Conservation (phyloP, 192 early-diverging fungal genomes). For the Oehlia diaphana region DNA sequence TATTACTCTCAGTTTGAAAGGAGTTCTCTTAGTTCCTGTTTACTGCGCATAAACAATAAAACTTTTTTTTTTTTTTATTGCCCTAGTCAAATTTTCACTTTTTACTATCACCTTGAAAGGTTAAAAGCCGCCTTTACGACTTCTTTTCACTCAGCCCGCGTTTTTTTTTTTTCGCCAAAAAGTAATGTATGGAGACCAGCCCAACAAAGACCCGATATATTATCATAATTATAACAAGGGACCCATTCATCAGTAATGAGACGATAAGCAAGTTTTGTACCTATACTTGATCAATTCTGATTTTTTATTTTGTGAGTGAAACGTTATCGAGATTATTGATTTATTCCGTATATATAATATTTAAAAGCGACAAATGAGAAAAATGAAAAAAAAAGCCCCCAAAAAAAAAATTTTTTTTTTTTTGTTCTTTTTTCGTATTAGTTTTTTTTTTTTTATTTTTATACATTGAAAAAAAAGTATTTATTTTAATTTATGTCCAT, state of each 20-base stretch:
- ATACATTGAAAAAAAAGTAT: not conserved
- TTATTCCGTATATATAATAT: not conserved
- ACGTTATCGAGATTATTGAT: not conserved
- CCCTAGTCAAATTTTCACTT: not conserved
- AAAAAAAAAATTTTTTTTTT: constrained; percentile 2
- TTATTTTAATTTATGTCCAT: not conserved
- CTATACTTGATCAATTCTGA: not conserved
- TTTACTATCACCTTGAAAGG: not conserved
- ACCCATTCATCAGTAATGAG: not conserved
- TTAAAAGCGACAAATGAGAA: constrained; percentile 1
- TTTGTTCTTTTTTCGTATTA: not conserved
- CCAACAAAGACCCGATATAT: not conserved
- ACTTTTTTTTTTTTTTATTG: not conserved
- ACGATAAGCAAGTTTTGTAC: not conserved
- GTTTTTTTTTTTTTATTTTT: not conserved
- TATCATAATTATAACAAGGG: not conserved
- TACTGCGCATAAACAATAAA: not conserved
- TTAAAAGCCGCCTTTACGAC: not conserved
- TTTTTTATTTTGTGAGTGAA: not conserved
- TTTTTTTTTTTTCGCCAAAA: not conserved
- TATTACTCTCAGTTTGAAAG: not conserved
- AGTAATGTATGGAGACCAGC: not conserved
- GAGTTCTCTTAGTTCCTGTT: not conserved
- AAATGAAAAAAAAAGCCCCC: not conserved
- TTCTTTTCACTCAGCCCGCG: not conserved